Base-by-base conservation (phyloP, 2,329 filamentous ascomycete species). In the Claviceps spartinae region DNA sequence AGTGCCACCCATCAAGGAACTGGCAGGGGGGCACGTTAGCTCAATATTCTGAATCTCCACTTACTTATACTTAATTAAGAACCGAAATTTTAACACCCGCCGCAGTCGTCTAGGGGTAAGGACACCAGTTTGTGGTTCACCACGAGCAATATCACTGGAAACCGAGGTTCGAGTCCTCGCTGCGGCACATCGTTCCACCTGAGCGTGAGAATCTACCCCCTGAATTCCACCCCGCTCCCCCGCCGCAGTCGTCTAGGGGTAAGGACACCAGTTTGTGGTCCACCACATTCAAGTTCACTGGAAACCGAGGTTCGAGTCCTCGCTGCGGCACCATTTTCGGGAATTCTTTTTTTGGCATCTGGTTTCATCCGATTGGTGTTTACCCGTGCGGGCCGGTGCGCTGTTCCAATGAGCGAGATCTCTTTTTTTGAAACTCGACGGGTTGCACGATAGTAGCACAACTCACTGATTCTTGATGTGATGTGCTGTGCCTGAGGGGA, bases 81-180 rank as follows among this genome's bases (percentile, higher is more conserved):
- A 3, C 14, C 3, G 2, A 37, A 1, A 3, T 2, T 18, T n/a
- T 22, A 48, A 47, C 49, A 22, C 5, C 47, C 54, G 55, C 58
- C 55, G 51, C 54, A 58, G 54, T 62, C 57, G 59, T 63, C 58
- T 59, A 62, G 58, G 55, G 60, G 61, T 60, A 43, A 62, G 57
- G 59, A 62, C 58, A 61, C 54, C 56, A 62, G 61, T 62, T 62
- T 62, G 61, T 63, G 61, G 61, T 24, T 20, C 22, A 40, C 30
- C 22, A 40, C 13, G 13, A n/a, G 20, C 47, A 34, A 42, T 56
- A 56, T 14, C 61, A 62, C 61, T 62, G 61, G 55, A 59, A 60
- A 61, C 57, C 57, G 59, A 61, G 60, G 61, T 62, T 62, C 61
- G 61, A 62, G 54, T 62, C 61, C 61, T 61, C 58, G 58, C 52